Conservation (phyloP, 306 rosid species). For the Citrullus mucosospermus region DNA sequence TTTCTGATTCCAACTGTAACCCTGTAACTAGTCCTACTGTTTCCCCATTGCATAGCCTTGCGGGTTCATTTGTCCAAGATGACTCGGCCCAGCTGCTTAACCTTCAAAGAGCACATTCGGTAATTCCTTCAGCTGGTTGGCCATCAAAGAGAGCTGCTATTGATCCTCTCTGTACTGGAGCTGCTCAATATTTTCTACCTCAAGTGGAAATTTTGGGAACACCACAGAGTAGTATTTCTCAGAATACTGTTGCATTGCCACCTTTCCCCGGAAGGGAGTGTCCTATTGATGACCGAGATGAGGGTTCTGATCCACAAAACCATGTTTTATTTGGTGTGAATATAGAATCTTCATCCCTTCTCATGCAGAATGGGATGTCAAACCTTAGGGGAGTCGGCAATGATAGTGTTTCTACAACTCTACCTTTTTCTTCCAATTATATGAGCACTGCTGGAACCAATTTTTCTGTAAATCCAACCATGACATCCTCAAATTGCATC, state of each 20-base stretch:
- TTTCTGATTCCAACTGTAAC: slow-evolving; percentile 57
- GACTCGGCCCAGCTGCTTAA: slow-evolving; percentile 62
- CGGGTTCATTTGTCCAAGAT: slow-evolving; percentile 69
- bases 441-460: slow-evolving; percentile 41
- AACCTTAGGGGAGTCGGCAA: slow-evolving; percentile 41
- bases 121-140: slow-evolving; percentile 39
- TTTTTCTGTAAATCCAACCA: slow-evolving; percentile 48
- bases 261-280: slow-evolving; percentile 98
- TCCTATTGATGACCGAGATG: slow-evolving; percentile 58
- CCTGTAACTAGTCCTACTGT: slow-evolving; percentile 27
- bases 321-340: slow-evolving; percentile 86
- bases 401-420: slow-evolving; percentile 30
- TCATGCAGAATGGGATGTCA: slow-evolving; percentile 65
- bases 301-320: slow-evolving; percentile 62
- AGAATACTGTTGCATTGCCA: slow-evolving; percentile 56
- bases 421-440: slow-evolving; percentile 61
- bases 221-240: slow-evolving; percentile 39
- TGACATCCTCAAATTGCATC: slow-evolving; percentile 46
- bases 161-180: slow-evolving; percentile 34
- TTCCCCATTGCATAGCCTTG: slow-evolving; percentile 69
- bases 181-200: slow-evolving; percentile 44
- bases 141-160: slow-evolving; percentile 76
- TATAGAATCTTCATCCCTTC: slow-evolving; percentile 75
- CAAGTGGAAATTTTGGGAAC: slow-evolving; percentile 64
- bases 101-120: slow-evolving; percentile 24